Evolutionary conservation across 1,139 yeast genomes (phyloP).

Genomic region (Debaryomyces psychrophilus): DNA sequence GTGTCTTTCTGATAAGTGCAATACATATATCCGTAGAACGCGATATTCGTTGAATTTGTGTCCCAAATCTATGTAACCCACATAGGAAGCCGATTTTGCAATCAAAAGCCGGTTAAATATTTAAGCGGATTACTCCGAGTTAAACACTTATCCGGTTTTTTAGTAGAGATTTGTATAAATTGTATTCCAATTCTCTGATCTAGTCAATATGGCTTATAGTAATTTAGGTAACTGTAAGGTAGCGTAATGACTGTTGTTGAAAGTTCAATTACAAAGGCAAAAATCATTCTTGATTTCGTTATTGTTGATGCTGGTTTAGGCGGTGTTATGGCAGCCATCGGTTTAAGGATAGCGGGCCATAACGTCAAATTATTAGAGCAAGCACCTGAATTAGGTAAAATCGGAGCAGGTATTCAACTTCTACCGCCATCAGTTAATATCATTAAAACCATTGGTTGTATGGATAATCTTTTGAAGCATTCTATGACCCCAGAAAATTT

Average conservation of each 20-base stretch:
- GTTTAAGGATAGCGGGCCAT: conserved; percentile 35
- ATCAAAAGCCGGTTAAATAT: neutral
- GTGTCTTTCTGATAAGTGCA: neutral
- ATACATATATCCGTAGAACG: neutral
- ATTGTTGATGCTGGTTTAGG: conserved; percentile 44
- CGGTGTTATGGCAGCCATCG: conserved; percentile 39
- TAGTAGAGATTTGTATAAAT: neutral
- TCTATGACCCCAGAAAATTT: conserved; percentile 30
- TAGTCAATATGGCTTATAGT: neutral
- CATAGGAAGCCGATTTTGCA: neutral
- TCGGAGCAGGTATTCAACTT: conserved; percentile 45
- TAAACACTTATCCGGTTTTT: neutral
- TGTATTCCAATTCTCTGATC: neutral
- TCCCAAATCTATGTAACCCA: neutral
- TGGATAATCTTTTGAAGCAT: conserved; percentile 21
- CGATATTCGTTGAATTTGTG: neutral
- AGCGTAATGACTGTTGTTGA: conserved; percentile 10
- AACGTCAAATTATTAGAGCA: conserved; percentile 35
- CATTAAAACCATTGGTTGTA: conserved; percentile 27
- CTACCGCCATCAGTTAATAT: conserved; percentile 36
- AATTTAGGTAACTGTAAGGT: neutral
- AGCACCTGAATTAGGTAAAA: conserved; percentile 36
- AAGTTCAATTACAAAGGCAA: conserved; percentile 2
- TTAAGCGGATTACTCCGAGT: neutral
- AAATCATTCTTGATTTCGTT: conserved; percentile 18